Evolutionary conservation across 129 eudicot species (phyloP), one percentile per base, ranked within the genome.

Genomic region (Chrysanthemum makinoi): DNA sequence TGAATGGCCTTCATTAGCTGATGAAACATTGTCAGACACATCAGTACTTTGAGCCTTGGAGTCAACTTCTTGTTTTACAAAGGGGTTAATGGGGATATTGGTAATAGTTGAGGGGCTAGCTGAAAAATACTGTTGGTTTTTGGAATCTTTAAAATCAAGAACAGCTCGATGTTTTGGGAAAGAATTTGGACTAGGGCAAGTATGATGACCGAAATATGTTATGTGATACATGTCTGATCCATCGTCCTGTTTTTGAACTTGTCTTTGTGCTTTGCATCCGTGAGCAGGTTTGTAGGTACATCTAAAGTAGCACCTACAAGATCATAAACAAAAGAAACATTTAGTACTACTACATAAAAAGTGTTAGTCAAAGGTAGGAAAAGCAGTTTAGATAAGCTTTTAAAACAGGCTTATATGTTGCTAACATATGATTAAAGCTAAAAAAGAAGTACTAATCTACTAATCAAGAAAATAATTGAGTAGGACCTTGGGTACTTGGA

Each of bases 251-350:
- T 46, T 74, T 79, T 89, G 96, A 55, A 86, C 91, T 59, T 89
- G 96, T 72, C 82, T 86, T 4, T 62, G 78, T 6, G 96, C 96
- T 57, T 81, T 76, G 66, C 96, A 89, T 6, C 86, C 87, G 60
- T 83, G 75, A 66, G 52, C 83, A 26, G 4, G 33, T 76, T 86
- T 89, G 84, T 86, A 86, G 52, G 91, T 89, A 81, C 96, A 89
- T 79, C 96, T 77, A 53, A 46, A 89, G 75, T 89, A 89, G 77
- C 87, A 81, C 77, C 96, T 89, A 69, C 67, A 70, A 22, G 39
- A 72, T 24, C 65, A 43, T 57, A 68, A 50, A 14, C 7, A 53
- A 3, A 16, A 51, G 5, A 61, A 13, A 35, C 6, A 35, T 35
- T 35, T 5, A 61, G 14, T 61, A 19, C 30, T 59, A 57, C 12